phyloP scores from a whole-genome alignment of 768 basidiomycete genomes.

The Mycena floridula region DNA sequence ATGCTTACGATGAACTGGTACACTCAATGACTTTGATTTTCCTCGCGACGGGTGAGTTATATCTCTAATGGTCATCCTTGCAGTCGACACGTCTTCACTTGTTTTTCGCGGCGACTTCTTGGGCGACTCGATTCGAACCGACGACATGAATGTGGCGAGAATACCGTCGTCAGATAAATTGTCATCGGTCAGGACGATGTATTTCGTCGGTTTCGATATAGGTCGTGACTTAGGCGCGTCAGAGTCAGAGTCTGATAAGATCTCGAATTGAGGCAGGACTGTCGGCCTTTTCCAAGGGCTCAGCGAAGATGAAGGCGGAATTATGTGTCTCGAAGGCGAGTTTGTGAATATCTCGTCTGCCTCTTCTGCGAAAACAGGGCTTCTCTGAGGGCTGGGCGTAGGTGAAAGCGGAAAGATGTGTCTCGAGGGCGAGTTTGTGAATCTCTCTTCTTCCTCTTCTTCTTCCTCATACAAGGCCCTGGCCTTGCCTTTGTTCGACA shows the following conservation, averaged over 20 bases:
- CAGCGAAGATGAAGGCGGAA: no score
- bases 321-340: no score
- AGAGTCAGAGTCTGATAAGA: no score
- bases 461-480: neutral
- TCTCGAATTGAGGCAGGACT: no score
- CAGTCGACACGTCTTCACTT: neutral
- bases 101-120: neutral
- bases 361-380: neutral
- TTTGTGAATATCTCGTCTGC: neutral
- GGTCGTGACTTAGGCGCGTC: no score
- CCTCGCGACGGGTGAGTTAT: neutral
- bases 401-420: neutral
- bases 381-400: neutral
- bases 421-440: neutral
- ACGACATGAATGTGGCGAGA: neutral
- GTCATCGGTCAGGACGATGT: no score
- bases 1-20: neutral
- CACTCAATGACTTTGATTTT: neutral
- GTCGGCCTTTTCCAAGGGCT: no score
- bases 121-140: neutral
- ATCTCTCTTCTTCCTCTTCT: neutral
- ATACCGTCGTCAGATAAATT: neutral
- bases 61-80: neutral
- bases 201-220: no score
- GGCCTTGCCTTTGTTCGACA: no score